Evolutionary conservation across 495 filamentous ascomycete species (phyloP).

Genomic region (Parachaetomium inaequale): DNA sequence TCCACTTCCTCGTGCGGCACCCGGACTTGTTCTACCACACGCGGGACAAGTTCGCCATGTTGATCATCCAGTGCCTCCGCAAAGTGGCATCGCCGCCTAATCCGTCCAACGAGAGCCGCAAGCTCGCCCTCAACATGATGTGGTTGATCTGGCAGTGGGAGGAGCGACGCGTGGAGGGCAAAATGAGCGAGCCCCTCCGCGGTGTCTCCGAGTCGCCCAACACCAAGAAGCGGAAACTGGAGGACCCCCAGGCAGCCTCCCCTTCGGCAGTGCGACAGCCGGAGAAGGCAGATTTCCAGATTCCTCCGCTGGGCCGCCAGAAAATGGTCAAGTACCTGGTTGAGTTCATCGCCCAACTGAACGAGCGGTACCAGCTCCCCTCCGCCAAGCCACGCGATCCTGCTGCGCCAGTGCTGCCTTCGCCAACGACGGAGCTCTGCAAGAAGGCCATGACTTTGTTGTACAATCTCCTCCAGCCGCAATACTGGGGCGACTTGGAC

Average conservation of each 20-base stretch:
- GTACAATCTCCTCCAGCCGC: constrained; percentile 79
- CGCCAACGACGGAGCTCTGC: constrained; percentile 65
- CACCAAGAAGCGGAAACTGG: constrained; percentile 71
- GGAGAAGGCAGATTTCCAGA: constrained; percentile 64
- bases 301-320: constrained; percentile 60
- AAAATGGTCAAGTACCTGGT: constrained; percentile 90
- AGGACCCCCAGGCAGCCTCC: constrained; percentile 47
- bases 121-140: constrained; percentile 85
- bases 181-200: constrained; percentile 40
- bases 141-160: constrained; percentile 92
- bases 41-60: constrained; percentile 79
- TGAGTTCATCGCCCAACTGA: constrained; percentile 86
- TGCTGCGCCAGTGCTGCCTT: constrained; percentile 46
- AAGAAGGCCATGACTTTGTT: constrained; percentile 79
- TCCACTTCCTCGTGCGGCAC: constrained; percentile 91
- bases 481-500: constrained; percentile 89
- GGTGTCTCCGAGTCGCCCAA: constrained; percentile 64
- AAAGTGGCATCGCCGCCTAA: constrained; percentile 85
- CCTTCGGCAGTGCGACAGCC: constrained; percentile 49
- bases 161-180: constrained; percentile 64
- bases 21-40: constrained; percentile 93
- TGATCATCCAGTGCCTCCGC: constrained; percentile 81
- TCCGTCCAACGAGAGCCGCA: constrained; percentile 88
- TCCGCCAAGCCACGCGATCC: constrained; percentile 62
- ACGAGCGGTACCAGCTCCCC: constrained; percentile 72